A percentile compares a stretch with the other conserved stretches of the same genome.
Conservation (phyloP, 176 grass and related monocot species). For the Otatea glauca region DNA sequence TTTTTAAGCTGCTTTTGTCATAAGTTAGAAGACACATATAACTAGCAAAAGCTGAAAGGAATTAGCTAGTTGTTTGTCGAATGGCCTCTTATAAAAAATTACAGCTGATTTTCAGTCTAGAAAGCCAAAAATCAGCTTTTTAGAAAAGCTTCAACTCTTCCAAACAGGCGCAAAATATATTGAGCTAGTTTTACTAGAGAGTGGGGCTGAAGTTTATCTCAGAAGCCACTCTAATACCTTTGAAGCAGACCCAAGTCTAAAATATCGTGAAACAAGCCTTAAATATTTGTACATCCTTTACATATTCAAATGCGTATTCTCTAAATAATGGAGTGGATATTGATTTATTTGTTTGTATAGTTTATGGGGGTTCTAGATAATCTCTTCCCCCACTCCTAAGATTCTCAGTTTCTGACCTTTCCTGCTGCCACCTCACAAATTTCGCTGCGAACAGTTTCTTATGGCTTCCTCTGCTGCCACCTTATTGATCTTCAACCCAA, state of each 20-base stretch:
- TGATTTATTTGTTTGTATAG: constrained; percentile 5
- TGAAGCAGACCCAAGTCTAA: not conserved
- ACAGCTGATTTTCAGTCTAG: too few relatives aligned
- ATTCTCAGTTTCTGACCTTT: constrained; percentile 23
- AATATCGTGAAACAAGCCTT: not conserved
- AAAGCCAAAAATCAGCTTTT: too few relatives aligned
- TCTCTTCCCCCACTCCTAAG: constrained; percentile 12
- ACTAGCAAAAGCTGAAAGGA: too few relatives aligned
- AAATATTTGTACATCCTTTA: not conserved
- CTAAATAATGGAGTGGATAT: not conserved
- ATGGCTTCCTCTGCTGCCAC: constrained; percentile 34
- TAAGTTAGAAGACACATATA: too few relatives aligned
- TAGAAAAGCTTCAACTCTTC: too few relatives aligned
- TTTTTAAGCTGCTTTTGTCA: too few relatives aligned
- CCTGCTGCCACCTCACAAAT: constrained; percentile 32
- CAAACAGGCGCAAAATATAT: not conserved
- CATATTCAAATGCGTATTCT: constrained; percentile 13
- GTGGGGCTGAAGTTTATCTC: not conserved
- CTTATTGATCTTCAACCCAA: constrained; percentile 42
- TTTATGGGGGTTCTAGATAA: not conserved
- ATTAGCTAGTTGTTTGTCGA: too few relatives aligned
- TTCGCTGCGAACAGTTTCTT: constrained; percentile 14
- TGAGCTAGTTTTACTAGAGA: constrained; percentile 36
- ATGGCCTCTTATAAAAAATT: too few relatives aligned
- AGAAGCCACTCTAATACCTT: constrained; percentile 23